These are phyloP conservation scores for Aspergillus hiratsukae DNA, from an alignment of 2,329 filamentous ascomycete genomes.

Conservation along the genomic window DNA sequence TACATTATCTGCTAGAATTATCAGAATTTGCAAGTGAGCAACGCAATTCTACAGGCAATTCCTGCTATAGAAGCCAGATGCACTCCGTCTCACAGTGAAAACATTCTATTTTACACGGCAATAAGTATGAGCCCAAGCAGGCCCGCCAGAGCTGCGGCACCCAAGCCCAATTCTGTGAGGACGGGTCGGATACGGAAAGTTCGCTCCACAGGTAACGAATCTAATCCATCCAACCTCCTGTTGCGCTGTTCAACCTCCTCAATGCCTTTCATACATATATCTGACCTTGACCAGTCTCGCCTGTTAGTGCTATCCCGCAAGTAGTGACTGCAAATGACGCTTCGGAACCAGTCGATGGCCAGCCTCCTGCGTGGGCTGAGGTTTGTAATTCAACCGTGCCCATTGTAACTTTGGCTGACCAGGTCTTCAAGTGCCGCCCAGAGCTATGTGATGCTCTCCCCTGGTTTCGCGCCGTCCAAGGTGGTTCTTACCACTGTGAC, in stretches of 20 bases:
- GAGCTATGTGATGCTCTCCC: constrained; percentile 60
- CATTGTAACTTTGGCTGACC: constrained; percentile 17
- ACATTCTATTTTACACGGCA: neutral
- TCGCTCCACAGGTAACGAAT: neutral
- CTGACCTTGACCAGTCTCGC: neutral
- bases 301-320: neutral
- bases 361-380: constrained; percentile 54
- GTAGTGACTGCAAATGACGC: neutral
- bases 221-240: neutral
- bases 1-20: neutral
- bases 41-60: neutral
- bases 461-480: constrained; percentile 60
- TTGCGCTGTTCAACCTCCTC: neutral
- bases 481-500: constrained; percentile 52
- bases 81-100: neutral
- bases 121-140: neutral
- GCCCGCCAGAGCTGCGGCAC: neutral
- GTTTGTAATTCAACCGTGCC: constrained; percentile 14
- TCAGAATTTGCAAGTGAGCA: neutral
- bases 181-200: neutral
- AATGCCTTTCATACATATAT: neutral
- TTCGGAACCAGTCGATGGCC: constrained; percentile 14
- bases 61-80: neutral
- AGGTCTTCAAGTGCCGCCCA: constrained; percentile 40
- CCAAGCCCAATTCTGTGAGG: neutral